Conservation (phyloP, 495 filamentous ascomycete genomes). For the Melanomma pulvis-pyrius region DNA sequence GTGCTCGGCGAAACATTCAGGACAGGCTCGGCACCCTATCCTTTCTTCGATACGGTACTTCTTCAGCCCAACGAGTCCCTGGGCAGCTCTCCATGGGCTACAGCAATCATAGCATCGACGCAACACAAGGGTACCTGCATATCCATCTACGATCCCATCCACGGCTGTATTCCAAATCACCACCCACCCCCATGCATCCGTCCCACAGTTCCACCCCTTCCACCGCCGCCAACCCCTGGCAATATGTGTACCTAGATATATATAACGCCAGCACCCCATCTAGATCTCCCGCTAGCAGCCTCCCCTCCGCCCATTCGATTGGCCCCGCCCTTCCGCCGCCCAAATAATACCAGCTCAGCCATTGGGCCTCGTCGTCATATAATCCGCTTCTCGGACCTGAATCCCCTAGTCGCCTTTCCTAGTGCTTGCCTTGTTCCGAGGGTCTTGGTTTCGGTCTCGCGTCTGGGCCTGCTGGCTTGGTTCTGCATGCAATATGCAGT, state of each 20-base stretch:
- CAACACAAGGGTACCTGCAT: not conserved
- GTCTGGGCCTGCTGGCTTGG: too few relatives aligned
- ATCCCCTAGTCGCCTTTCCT: too few relatives aligned
- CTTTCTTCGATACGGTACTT: not conserved
- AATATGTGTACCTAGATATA: not conserved
- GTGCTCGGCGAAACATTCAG: not conserved
- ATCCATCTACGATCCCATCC: not conserved
- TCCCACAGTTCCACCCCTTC: not conserved
- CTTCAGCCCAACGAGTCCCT: not conserved
- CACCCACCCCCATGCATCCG: not conserved
- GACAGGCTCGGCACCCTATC: not conserved
- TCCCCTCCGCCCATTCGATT: not conserved
- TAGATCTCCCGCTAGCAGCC: not conserved
- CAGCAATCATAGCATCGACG: not conserved
- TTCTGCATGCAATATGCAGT: not conserved
- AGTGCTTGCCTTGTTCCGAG: too few relatives aligned
- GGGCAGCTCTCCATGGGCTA: not conserved
- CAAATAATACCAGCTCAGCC: not conserved
- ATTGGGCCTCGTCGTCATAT: too few relatives aligned
- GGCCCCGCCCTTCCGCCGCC: not conserved
- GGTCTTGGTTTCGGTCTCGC: too few relatives aligned
- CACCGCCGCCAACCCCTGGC: not conserved
- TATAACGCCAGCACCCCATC: not conserved
- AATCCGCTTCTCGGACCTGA: too few relatives aligned
- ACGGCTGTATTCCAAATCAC: not conserved